Evolutionary conservation across 169 alveolate genomes (phyloP), one percentile per base, ranked within the genome.

Genomic region (Plasmodium fragile): DNA sequence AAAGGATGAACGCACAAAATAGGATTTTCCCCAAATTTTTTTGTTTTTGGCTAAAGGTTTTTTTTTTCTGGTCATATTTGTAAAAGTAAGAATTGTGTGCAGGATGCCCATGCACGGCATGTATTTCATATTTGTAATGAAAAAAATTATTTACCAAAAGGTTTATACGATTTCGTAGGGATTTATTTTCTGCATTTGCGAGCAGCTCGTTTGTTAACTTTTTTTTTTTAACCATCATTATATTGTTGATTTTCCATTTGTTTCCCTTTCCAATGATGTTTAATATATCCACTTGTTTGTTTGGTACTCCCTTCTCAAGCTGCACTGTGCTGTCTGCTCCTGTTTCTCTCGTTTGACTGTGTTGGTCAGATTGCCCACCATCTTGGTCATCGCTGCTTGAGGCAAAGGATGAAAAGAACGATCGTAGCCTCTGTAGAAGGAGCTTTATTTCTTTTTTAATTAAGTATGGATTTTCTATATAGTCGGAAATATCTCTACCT

Each of bases 401-500:
- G 34, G 39, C 28, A 45, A 87, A 87, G 4, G 93, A 79, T n/a
- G 22, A 18, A 59, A 87, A 6, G 45, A 87, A 87, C 32, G 43
- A 65, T 77, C 81, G 80, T 13, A 87, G n/a, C 70, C 71, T 77
- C n/a, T 28, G 30, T 77, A 87, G 30, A 75, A 77, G 81, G n/a
- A 28, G 28, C 78, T 79, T 75, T 77, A 87, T 78, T 77, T 53
- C 82, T 30, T 45, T 87, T 87, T 87, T 87, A 25, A 87, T 87
- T 69, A 87, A 87, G 70, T 71, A 87, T 13, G 93, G 93, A 65
- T 87, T 87, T 87, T 87, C 93, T 16, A 87, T 25, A 59, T 87
- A 87, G 28, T 41, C 73, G 1, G 93, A 87, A 78, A 87, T 77
- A 22, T 87, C 93, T 77, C 28, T 55, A 36, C 69, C 30, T 32